Evolutionary conservation across 1,284 basidiomycete species (phyloP).

Genomic region (Tetrapyrgos nigripes): DNA sequence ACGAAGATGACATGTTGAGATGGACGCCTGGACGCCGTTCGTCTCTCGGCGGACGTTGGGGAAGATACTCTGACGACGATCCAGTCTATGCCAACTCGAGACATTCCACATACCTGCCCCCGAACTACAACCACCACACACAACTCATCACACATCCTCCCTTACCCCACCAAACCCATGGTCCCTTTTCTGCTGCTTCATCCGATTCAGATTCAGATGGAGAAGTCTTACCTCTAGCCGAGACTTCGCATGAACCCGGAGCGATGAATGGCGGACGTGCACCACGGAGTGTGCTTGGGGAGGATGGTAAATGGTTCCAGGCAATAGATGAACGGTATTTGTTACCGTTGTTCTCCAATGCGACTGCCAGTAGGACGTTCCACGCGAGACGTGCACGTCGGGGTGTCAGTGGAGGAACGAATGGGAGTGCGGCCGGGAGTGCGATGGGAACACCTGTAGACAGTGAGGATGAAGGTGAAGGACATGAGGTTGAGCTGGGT

Average conservation of each 20-base stretch:
- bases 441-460: conserved; percentile 52
- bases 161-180: conserved; percentile 25
- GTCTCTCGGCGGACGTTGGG: conserved; percentile 41
- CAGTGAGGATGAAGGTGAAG: conserved; percentile 60
- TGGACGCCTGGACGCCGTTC: conserved; percentile 26
- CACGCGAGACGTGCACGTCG: conserved; percentile 72
- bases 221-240: conserved; percentile 80
- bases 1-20: conserved; percentile 59
- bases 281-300: conserved; percentile 35
- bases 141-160: conserved; percentile 40
- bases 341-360: conserved; percentile 94
- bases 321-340: conserved; percentile 94
- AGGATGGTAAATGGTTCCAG: conserved; percentile 95
- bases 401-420: conserved; percentile 14
- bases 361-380: conserved; percentile 88
- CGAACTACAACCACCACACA: conserved; percentile 66
- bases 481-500: conserved; percentile 44
- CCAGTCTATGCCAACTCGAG: conserved; percentile 42
- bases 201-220: conserved; percentile 80
- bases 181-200: conserved; percentile 64
- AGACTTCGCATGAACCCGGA: conserved; percentile 38
- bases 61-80: conserved; percentile 56
- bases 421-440: conserved; percentile 34
- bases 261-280: conserved; percentile 24
- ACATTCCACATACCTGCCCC: conserved; percentile 52